phyloP scores from a whole-genome alignment of 75 land plant genomes.

The Selaginella tamariscina region DNA sequence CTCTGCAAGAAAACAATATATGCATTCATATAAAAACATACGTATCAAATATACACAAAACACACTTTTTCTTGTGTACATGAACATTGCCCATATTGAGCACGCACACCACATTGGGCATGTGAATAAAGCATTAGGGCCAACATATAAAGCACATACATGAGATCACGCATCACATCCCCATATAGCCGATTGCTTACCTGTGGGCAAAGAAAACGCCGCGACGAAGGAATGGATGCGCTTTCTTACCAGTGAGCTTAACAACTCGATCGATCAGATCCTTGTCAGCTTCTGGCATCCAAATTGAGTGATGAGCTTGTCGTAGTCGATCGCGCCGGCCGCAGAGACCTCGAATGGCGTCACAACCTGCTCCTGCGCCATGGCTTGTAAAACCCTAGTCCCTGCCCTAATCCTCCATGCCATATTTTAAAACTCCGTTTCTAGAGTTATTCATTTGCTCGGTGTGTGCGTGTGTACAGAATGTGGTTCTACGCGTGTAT shows the following conservation, averaged over 20 bases:
- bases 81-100: no score
- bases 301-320: slow-evolving; percentile 83
- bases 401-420: not conserved
- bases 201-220: slow-evolving; percentile 39
- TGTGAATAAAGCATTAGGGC: not conserved
- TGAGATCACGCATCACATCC: not conserved
- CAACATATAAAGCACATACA: not conserved
- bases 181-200: not conserved
- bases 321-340: slow-evolving; percentile 81
- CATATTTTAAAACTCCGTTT: not conserved
- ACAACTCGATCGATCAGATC: slow-evolving; percentile 48
- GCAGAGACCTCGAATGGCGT: slow-evolving; percentile 72
- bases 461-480: no score
- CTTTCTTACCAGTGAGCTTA: slow-evolving; percentile 53
- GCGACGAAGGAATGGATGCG: slow-evolving; percentile 93
- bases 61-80: no score
- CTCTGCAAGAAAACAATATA: not conserved
- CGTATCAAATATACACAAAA: not conserved
- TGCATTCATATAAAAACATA: not conserved
- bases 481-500: no score
- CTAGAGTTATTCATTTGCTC: not conserved
- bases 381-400: not conserved
- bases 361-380: slow-evolving; percentile 48
- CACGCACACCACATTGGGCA: no score
- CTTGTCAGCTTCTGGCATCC: slow-evolving; percentile 65